Conservation (phyloP, 2,329 filamentous ascomycete genomes). For the Emericellopsis atlantica region DNA sequence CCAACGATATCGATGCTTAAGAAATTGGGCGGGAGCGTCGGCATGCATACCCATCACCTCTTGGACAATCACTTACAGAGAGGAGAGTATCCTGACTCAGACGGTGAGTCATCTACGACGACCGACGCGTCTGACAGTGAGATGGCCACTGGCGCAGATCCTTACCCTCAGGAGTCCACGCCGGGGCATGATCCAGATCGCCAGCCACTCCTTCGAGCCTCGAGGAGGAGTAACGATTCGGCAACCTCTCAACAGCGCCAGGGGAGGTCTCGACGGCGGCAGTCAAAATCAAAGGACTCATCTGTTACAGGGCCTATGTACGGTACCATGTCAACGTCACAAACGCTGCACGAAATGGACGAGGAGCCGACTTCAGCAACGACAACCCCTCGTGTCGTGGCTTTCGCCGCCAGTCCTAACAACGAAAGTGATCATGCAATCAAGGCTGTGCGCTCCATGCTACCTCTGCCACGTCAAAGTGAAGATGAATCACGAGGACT, state of each 20-base stretch:
- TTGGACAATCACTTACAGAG: conserved; percentile 29
- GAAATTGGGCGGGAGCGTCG: conserved; percentile 52
- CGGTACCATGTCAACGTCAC: conserved; percentile 17
- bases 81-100: conserved; percentile 4
- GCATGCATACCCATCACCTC: conserved; percentile 65
- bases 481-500: no score
- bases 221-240: not conserved
- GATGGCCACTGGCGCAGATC: not conserved
- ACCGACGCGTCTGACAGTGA: no score
- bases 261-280: not conserved
- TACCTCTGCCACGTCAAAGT: no score
- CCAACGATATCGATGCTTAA: conserved; percentile 38
- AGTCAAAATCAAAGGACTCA: not conserved
- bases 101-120: not conserved
- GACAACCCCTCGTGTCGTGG: conserved; percentile 8
- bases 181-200: not conserved
- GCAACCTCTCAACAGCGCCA: not conserved
- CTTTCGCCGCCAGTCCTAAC: conserved; percentile 9
- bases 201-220: not conserved
- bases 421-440: conserved; percentile 1
- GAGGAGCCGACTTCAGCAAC: not conserved
- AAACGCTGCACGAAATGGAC: conserved; percentile 3
- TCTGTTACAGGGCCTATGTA: conserved; percentile 12
- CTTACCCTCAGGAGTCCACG: not conserved
- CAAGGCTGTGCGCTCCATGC: not conserved